A percentile compares a stretch with the other conserved stretches of the same genome.
Conservation (phyloP, 306 rosid species). For the Medicago lupulina region DNA sequence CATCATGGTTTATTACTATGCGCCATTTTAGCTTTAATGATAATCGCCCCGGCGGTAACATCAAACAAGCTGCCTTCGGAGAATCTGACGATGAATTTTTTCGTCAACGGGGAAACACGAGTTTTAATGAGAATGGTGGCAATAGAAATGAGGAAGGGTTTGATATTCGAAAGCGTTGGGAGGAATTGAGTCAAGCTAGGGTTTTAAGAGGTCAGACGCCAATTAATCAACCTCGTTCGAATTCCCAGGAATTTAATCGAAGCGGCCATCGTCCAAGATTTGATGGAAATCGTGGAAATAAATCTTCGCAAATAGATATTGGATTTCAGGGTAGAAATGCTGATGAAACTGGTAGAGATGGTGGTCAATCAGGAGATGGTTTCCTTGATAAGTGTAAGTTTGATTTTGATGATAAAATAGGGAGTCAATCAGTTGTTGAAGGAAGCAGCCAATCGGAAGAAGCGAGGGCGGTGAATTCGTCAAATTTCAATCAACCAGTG, state of each 20-base stretch:
- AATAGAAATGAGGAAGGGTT: constrained; percentile 6
- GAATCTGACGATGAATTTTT: constrained; percentile 41
- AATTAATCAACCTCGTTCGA: constrained; percentile 25
- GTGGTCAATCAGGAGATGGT: constrained; percentile 49
- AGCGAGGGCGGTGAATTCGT: constrained; percentile 18
- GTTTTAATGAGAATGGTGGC: constrained; percentile 15
- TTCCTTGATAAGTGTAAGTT: constrained; percentile 83
- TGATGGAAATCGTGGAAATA: constrained; percentile 32
- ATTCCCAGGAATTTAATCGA: constrained; percentile 27
- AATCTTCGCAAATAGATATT: constrained; percentile 38
- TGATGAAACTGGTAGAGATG: not conserved
- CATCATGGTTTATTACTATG: constrained; percentile 34
- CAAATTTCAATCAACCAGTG: constrained; percentile 33
- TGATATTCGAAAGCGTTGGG: not conserved
- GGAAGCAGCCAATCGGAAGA: constrained; percentile 38
- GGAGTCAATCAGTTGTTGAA: constrained; percentile 37
- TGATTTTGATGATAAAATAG: constrained; percentile 46
- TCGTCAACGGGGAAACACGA: not conserved
- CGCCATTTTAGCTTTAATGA: constrained; percentile 53
- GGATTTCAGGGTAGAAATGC: constrained; percentile 34
- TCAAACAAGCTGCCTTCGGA: constrained; percentile 12
- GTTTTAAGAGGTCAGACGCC: constrained; percentile 48
- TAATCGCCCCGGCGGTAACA: constrained; percentile 20
- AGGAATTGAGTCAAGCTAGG: constrained; percentile 53
- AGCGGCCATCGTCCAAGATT: constrained; percentile 44